phyloP scores from a whole-genome alignment of 2,329 filamentous ascomycete species.

The Ambrosiella beaveri region DNA sequence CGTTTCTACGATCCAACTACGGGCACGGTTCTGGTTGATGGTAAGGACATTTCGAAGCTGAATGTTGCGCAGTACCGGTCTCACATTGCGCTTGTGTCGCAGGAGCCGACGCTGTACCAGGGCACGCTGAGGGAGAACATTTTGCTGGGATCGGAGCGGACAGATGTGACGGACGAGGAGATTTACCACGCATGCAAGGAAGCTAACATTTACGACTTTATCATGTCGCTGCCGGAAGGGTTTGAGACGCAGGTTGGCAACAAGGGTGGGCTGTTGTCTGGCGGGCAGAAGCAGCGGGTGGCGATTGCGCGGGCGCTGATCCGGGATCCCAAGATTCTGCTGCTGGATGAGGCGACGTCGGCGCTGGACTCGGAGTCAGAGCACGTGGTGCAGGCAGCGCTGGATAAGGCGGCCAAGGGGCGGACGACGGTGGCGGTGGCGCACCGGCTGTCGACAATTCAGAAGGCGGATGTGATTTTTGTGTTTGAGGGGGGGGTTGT shows the following conservation, averaged over 20 bases:
- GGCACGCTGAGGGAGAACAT: slow-evolving; percentile 86
- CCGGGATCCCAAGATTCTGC: slow-evolving; percentile 73
- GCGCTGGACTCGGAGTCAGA: slow-evolving; percentile 63
- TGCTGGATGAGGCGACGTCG: slow-evolving; percentile 67
- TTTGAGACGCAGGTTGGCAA: slow-evolving; percentile 74
- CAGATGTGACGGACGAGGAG: slow-evolving; percentile 50
- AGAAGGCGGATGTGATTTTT: slow-evolving; percentile 87
- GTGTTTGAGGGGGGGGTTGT: slow-evolving; percentile 86
- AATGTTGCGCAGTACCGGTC: slow-evolving; percentile 77
- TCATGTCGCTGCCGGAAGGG: slow-evolving; percentile 68
- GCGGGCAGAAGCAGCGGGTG: slow-evolving; percentile 88
- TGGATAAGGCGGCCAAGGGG: slow-evolving; percentile 67
- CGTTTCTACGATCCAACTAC: slow-evolving; percentile 83
- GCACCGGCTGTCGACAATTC: slow-evolving; percentile 79
- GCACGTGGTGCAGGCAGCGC: slow-evolving; percentile 62
- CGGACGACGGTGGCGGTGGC: slow-evolving; percentile 89
- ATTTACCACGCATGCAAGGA: slow-evolving; percentile 70
- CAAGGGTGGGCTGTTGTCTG: slow-evolving; percentile 71
- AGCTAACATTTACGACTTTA: slow-evolving; percentile 86
- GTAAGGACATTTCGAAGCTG: slow-evolving; percentile 59
- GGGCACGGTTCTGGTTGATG: slow-evolving; percentile 69
- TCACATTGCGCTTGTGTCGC: slow-evolving; percentile 72
- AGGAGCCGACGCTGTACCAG: slow-evolving; percentile 89
- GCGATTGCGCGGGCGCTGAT: slow-evolving; percentile 84
- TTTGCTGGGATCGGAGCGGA: slow-evolving; percentile 49